Conservation (phyloP, 2,329 filamentous ascomycete species). For the Beauveria scarabaeidicola region DNA sequence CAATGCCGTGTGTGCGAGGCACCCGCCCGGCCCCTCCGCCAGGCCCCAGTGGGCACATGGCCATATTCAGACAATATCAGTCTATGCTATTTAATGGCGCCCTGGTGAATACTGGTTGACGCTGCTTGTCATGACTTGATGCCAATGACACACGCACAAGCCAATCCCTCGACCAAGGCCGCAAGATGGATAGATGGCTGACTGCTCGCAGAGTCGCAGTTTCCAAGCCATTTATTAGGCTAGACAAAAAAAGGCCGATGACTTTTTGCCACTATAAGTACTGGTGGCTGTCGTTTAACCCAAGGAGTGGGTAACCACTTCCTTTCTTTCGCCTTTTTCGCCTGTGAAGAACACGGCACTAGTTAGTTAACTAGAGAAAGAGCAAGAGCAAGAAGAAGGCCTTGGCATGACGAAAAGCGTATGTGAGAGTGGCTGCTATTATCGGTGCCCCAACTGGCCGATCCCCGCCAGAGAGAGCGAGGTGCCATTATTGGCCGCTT, state of each 20-base stretch:
- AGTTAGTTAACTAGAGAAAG: too few species aligned
- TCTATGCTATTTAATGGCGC: not conserved
- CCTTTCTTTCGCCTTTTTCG: not conserved
- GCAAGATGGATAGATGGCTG: too few species aligned
- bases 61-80: not conserved
- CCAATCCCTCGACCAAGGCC: too few species aligned
- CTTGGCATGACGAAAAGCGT: conserved; percentile 9
- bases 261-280: too few species aligned
- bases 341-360: too few species aligned
- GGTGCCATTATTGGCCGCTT: not conserved
- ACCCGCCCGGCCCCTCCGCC: not conserved
- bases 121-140: not conserved
- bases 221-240: too few species aligned
- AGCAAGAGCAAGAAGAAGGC: not conserved
- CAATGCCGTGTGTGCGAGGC: not conserved
- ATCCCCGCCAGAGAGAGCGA: not conserved
- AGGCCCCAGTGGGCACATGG: not conserved
- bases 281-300: too few species aligned
- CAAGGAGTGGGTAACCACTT: too few species aligned
- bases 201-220: too few species aligned
- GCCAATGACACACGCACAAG: not conserved
- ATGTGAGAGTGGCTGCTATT: not conserved
- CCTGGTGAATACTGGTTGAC: not conserved
- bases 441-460: not conserved
- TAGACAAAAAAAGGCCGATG: too few species aligned